Base-by-base conservation (phyloP, 345 rosid species). In the Psidium guajava region DNA sequence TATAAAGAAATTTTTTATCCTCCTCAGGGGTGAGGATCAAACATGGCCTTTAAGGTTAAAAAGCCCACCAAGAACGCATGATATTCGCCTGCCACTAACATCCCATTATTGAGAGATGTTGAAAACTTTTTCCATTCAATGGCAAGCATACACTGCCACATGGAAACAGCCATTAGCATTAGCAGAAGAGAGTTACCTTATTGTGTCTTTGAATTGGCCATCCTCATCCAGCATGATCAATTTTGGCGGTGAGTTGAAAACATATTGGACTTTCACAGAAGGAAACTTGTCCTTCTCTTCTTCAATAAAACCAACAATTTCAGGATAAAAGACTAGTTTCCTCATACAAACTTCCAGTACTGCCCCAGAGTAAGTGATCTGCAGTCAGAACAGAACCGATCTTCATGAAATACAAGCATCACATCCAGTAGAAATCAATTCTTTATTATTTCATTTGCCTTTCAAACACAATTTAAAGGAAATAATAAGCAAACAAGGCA, bases 171-270 rank as follows among this genome's bases (percentile, higher is more conserved):
- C 80, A 2, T 69, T 1, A 20, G 24, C 74, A 54, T 81, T 83
- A 56, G 77, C 59, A 77, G 42, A 81, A 85, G 86, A 54, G 83
- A 85, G 50, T 84, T 56, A 93, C 98, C 98, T 95, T 36, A 95
- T 90, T 11, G 93, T 91, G 86, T 95, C 97, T 90, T 90, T 93
- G 3, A 83, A 94, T 83, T 94, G 95, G 86, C 94, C 95, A 86
- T 91, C 94, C 28, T 93, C 96, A 88, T 96, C 95, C 82, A 95
- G 92, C 98, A 94, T 87, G 89, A 93, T 95, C 94, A 97, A 89
- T 92, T 96, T 97, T 32, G 98, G 99, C 18, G 98, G 99, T 74
- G 98, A 96, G 86, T 95, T 97, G 94, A 94, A 97, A 87, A 89
- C 86, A 90, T 94, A 95, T 74, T 96, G 93, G 88, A 93, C 92